These are phyloP conservation scores for Stachybotrys elegans DNA, from an alignment of 2,329 filamentous ascomycete species.

Conservation along the genomic window DNA sequence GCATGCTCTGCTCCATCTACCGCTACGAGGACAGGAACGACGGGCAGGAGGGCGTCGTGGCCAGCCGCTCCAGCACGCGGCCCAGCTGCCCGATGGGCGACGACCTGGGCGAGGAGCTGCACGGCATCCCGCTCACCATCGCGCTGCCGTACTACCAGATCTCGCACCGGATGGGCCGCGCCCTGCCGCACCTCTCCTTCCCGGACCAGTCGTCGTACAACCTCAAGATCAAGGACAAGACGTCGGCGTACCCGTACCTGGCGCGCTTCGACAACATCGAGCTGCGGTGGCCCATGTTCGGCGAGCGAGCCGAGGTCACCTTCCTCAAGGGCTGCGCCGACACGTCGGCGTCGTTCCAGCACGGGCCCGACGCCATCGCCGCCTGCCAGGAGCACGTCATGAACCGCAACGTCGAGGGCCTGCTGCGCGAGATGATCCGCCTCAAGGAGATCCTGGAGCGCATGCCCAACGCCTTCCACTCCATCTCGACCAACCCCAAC, in stretches of 20 bases:
- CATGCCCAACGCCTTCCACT: conserved; percentile 50
- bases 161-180: conserved; percentile 45
- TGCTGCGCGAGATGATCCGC: conserved; percentile 44
- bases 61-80: conserved; percentile 22
- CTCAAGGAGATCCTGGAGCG: conserved; percentile 48
- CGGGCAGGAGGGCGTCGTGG: conserved; percentile 42
- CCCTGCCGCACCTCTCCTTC: conserved; percentile 47
- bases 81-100: conserved; percentile 41
- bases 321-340: conserved; percentile 47
- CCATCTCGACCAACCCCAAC: conserved; percentile 47
- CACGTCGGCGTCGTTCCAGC: conserved; percentile 42
- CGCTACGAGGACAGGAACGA: conserved; percentile 48
- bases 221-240: conserved; percentile 42
- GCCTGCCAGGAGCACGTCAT: conserved; percentile 50
- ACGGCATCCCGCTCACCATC: conserved; percentile 42
- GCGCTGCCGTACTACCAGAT: conserved; percentile 46
- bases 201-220: conserved; percentile 51
- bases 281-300: conserved; percentile 49
- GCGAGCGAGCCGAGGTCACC: conserved; percentile 44
- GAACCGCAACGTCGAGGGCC: conserved; percentile 44
- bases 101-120: conserved; percentile 43
- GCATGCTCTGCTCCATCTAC: conserved; percentile 49
- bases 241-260: conserved; percentile 43
- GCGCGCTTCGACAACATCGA: conserved; percentile 49
- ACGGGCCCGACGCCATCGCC: conserved; percentile 46